Evolutionary conservation across 208 protist species (phyloP), one percentile per base, ranked within the genome.

Genomic region (Leishmania martiniquensis): DNA sequence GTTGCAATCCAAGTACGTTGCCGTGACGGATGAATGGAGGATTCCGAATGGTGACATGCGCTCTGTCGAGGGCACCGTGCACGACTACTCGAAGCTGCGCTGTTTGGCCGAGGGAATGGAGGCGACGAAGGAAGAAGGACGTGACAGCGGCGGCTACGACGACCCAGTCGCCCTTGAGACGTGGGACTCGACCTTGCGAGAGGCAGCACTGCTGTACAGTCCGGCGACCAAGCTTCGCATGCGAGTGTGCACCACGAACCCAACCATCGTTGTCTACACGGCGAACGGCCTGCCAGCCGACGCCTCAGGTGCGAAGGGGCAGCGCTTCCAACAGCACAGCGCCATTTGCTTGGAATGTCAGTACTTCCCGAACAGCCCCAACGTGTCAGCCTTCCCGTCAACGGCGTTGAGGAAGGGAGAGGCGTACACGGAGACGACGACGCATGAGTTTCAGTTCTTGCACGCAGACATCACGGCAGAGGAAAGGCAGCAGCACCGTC

Each of bases 351-450:
- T 94, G n/a, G 85, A 92, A 76, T 91, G 87, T 75, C 89, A 95
- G 79, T 95, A 94, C 85, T 95, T 94, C 73, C 91, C 91, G 4
- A 93, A 95, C 78, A 89, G 82, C 57, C 88, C 88, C 15, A 95
- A 95, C 72, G 74, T 92, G 49, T 22, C 55, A 37, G 81, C 68
- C 45, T 95, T 95, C 59, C 91, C 91, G 5, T 86, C 86, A 29
- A 95, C 91, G 12, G 75, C 66, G 44, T 79, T 95, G 25, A 78
- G 78, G 45, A 95, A 95, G 80, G 81, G 81, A 29, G 88, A 95
- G 70, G 84, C 71, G 62, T 95, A 95, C 77, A 80, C 77, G 44
- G 91, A 95, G 73, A 93, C 87, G 25, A 95, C 88, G 22, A 84
- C 75, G 71, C 86, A 92, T 75, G 76, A 86, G 70, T 95, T 95